Evolutionary conservation across 305 asterid species (phyloP).

Genomic region (Fraxinus baroniana): DNA sequence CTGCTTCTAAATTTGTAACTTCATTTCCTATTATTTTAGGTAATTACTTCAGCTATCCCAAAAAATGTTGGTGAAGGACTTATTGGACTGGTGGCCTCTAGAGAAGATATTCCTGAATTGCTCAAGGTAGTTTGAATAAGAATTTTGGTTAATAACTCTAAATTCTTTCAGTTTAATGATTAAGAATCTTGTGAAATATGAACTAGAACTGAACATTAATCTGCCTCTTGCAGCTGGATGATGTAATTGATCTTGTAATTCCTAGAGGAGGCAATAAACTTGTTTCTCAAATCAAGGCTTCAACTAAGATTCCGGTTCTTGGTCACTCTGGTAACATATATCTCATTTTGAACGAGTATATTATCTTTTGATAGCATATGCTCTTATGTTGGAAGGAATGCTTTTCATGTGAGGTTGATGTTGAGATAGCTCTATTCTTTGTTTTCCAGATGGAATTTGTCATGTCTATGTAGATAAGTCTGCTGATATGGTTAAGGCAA

Average conservation of each 20-base stretch:
- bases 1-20: background rate
- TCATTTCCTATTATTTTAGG: slow-evolving; percentile 26
- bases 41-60: slow-evolving; percentile 60
- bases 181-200: background rate
- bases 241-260: slow-evolving; percentile 51
- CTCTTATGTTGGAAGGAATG: background rate
- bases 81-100: slow-evolving; percentile 60
- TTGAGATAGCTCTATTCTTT: background rate
- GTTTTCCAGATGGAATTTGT: slow-evolving; percentile 64
- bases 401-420: slow-evolving; percentile 5
- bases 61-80: slow-evolving; percentile 56
- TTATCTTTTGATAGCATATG: background rate
- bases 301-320: slow-evolving; percentile 72
- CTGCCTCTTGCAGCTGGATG: slow-evolving; percentile 41
- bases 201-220: slow-evolving; percentile 11
- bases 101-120: slow-evolving; percentile 69
- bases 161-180: background rate
- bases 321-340: slow-evolving; percentile 62
- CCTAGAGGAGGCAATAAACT: slow-evolving; percentile 54
- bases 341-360: background rate
- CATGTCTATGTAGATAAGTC: slow-evolving; percentile 66
- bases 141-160: background rate
- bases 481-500: slow-evolving; percentile 51
- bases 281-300: slow-evolving; percentile 47
- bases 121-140: slow-evolving; percentile 43